phyloP scores from a whole-genome alignment of 495 filamentous ascomycete species.

The Evernia prunastri region DNA sequence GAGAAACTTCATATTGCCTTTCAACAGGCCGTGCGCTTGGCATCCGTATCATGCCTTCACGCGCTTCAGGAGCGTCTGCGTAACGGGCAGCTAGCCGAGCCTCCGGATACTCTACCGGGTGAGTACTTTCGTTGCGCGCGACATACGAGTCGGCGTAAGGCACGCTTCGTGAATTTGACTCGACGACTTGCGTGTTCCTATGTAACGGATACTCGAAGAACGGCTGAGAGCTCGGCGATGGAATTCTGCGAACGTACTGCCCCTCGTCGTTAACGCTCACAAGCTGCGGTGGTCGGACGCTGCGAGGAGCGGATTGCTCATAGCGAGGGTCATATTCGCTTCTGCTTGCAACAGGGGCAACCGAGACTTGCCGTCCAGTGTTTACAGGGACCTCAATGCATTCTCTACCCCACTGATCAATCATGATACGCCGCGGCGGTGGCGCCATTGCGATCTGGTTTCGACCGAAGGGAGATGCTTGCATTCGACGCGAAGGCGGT shows the following conservation, averaged over 20 bases:
- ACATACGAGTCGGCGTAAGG: slow-evolving; percentile 9
- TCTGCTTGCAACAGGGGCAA: slow-evolving; percentile 43
- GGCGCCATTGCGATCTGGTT: slow-evolving; percentile 49
- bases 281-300: slow-evolving; percentile 38
- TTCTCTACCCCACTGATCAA: slow-evolving; percentile 65
- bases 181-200: slow-evolving; percentile 29
- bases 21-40: slow-evolving; percentile 52
- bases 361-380: slow-evolving; percentile 38
- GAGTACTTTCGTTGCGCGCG: slow-evolving; percentile 33
- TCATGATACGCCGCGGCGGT: slow-evolving; percentile 54
- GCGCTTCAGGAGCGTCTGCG: slow-evolving; percentile 41
- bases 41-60: slow-evolving; percentile 50
- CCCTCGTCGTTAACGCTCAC: slow-evolving; percentile 41
- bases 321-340: slow-evolving; percentile 39
- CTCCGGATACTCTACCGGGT: slow-evolving; percentile 39
- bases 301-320: slow-evolving; percentile 33
- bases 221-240: slow-evolving; percentile 34
- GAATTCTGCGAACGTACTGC: slow-evolving; percentile 42
- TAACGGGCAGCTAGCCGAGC: slow-evolving; percentile 35
- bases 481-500: slow-evolving; percentile 44
- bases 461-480: slow-evolving; percentile 34
- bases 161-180: slow-evolving; percentile 7
- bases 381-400: slow-evolving; percentile 56
- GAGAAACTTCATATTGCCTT: slow-evolving; percentile 49
- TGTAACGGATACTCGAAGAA: slow-evolving; percentile 38